Percentiles rank a stretch among this genome's conserved stretches.
These are phyloP conservation scores for Penicillium cinerascens DNA, from an alignment of 495 filamentous ascomycete genomes.

Conservation along the genomic window DNA sequence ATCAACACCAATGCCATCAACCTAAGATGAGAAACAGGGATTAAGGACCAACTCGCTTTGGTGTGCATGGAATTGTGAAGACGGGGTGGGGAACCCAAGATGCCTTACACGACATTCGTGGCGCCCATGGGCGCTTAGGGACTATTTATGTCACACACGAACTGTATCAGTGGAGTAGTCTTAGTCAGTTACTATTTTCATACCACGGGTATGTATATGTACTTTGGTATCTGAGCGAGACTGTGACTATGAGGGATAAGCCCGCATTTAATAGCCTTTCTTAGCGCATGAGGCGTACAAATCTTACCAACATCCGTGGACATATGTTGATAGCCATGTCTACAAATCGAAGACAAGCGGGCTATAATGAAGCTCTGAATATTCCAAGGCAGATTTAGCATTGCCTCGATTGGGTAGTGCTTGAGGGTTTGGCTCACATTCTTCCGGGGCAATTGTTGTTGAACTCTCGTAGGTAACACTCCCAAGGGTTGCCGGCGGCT, in stretches of 20 bases:
- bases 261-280: neutral
- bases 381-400: neutral
- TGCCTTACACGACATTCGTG: slow-evolving; percentile 4
- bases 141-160: slow-evolving; percentile 21
- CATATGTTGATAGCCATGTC: neutral
- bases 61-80: neutral
- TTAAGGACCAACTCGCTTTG: neutral
- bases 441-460: neutral
- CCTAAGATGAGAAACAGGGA: neutral
- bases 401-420: neutral
- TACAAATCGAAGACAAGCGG: neutral
- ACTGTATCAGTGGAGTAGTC: slow-evolving; percentile 10
- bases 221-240: neutral
- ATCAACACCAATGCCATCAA: neutral
- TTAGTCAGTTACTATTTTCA: neutral
- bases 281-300: neutral
- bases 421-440: neutral
- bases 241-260: neutral
- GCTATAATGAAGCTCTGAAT: neutral
- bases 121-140: slow-evolving; percentile 21
- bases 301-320: neutral
- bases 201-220: neutral
- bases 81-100: neutral
- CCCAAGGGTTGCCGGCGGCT: slow-evolving; percentile 3
- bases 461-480: slow-evolving; percentile 1